phyloP scores from a whole-genome alignment of 805 yeast genomes.

The Ogataea pini region DNA sequence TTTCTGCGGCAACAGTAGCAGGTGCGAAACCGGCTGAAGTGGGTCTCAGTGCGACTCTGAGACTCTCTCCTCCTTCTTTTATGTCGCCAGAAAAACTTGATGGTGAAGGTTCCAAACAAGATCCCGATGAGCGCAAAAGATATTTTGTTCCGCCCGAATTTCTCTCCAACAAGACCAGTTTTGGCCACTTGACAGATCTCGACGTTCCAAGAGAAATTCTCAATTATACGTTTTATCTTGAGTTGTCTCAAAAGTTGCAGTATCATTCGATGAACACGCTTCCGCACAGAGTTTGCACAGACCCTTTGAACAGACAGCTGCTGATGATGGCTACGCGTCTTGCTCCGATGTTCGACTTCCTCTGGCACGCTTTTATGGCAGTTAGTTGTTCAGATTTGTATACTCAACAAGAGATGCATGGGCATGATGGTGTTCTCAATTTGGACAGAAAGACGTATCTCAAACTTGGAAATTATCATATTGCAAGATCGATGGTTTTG shows the following conservation, averaged over 20 bases:
- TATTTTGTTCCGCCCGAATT: constrained; percentile 21
- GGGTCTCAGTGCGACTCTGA: background rate
- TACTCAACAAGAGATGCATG: constrained; percentile 23
- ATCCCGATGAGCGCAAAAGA: constrained; percentile 3
- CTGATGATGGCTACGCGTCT: constrained; percentile 11
- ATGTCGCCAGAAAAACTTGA: background rate
- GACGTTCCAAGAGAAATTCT: constrained; percentile 15
- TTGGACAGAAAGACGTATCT: constrained; percentile 19
- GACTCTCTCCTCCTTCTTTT: constrained; percentile 1
- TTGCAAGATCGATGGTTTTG: constrained; percentile 24
- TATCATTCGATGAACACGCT: constrained; percentile 19
- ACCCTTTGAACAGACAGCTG: constrained; percentile 18
- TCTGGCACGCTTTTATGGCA: constrained; percentile 26
- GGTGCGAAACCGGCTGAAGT: background rate
- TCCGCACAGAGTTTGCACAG: constrained; percentile 22
- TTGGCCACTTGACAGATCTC: constrained; percentile 13
- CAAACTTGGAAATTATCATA: constrained; percentile 25
- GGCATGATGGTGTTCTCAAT: constrained; percentile 23
- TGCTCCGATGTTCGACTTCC: constrained; percentile 19
- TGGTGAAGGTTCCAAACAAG: background rate
- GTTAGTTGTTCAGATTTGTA: constrained; percentile 24
- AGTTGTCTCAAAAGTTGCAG: constrained; percentile 19
- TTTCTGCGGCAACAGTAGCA: background rate
- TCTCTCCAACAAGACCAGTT: constrained; percentile 22
- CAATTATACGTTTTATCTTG: constrained; percentile 22